Evolutionary conservation across 2,329 filamentous ascomycete genomes (phyloP).

Genomic region (Acrodontium crateriforme): DNA sequence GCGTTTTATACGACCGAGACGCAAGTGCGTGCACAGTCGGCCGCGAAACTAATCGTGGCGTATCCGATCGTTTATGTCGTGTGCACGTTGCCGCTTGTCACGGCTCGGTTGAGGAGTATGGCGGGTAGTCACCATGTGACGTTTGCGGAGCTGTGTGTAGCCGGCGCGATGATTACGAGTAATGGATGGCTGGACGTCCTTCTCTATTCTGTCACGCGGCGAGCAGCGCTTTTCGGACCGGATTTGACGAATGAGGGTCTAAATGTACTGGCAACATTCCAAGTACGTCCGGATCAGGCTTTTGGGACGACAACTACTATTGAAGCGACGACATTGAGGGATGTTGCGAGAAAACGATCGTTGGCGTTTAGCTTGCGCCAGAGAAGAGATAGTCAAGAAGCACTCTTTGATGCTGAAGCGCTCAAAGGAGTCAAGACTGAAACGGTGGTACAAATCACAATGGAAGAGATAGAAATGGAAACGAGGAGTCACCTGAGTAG

Average conservation of each 20-base stretch:
- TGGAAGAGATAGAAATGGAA: conserved; percentile 4
- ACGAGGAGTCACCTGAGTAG: background rate
- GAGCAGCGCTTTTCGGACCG: conserved; percentile 39
- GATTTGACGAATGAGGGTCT: conserved; percentile 15
- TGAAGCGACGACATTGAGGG: conserved; percentile 12
- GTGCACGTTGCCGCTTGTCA: conserved; percentile 51
- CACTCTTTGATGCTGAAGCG: background rate
- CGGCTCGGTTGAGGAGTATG: conserved; percentile 49
- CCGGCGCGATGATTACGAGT: conserved; percentile 42
- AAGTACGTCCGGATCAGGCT: conserved; percentile 9
- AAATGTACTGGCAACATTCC: conserved; percentile 13
- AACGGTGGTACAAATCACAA: conserved; percentile 5
- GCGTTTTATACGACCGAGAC: conserved; percentile 24
- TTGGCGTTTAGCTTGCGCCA: background rate
- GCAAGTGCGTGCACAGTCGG: conserved; percentile 23
- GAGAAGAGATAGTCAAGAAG: conserved; percentile 2
- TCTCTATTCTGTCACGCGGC: conserved; percentile 41
- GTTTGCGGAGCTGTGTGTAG: conserved; percentile 33
- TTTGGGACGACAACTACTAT: conserved; percentile 16
- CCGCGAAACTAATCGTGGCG: conserved; percentile 44
- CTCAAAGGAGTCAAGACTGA: conserved; percentile 3
- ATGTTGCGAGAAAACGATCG: conserved; percentile 54
- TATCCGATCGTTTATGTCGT: conserved; percentile 55
- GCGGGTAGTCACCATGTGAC: conserved; percentile 28
- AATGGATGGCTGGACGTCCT: conserved; percentile 45